Conservation (phyloP, 75 land plant genomes). For the Selaginella tamariscina region DNA sequence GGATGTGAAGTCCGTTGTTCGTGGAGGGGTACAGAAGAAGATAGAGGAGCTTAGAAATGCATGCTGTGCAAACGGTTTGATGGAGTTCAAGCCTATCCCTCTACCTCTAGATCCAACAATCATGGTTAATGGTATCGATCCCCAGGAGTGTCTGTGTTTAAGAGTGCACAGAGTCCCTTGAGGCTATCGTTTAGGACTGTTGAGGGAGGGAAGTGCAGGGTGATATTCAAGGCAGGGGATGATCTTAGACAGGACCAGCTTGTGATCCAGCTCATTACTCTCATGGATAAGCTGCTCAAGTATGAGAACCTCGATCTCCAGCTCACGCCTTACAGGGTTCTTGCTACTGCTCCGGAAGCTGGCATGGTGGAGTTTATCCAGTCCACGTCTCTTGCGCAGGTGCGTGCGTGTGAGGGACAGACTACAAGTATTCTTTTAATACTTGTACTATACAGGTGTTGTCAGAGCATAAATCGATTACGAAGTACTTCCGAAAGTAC, state of each 20-base stretch:
- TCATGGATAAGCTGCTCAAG: conserved; percentile 95
- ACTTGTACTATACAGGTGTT: conserved; percentile 43
- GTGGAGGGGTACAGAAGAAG: conserved; percentile 86
- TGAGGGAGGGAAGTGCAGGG: conserved; percentile 50
- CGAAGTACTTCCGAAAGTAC: conserved; percentile 70
- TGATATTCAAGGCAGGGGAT: conserved; percentile 98
- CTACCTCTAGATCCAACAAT: conserved; percentile 71
- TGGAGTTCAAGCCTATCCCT: conserved; percentile 55
- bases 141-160: conserved; percentile 75
- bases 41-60: conserved; percentile 80
- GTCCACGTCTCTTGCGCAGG: conserved; percentile 88
- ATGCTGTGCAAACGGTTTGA: conserved; percentile 87
- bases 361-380: conserved; percentile 97
- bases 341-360: conserved; percentile 96
- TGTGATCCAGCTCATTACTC: conserved; percentile 92
- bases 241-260: conserved; percentile 95
- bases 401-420: conserved; percentile 13
- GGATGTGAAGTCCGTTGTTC: conserved; percentile 86
- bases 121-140: conserved; percentile 75
- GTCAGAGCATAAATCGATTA: conserved; percentile 74
- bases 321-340: conserved; percentile 84
- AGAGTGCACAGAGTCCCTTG: conserved; percentile 78
- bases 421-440: not conserved
- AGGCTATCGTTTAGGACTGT: conserved; percentile 71
- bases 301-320: conserved; percentile 92